These are phyloP conservation scores for Aspergillus floridensis DNA, from an alignment of 2,329 filamentous ascomycete species.

Conservation along the genomic window DNA sequence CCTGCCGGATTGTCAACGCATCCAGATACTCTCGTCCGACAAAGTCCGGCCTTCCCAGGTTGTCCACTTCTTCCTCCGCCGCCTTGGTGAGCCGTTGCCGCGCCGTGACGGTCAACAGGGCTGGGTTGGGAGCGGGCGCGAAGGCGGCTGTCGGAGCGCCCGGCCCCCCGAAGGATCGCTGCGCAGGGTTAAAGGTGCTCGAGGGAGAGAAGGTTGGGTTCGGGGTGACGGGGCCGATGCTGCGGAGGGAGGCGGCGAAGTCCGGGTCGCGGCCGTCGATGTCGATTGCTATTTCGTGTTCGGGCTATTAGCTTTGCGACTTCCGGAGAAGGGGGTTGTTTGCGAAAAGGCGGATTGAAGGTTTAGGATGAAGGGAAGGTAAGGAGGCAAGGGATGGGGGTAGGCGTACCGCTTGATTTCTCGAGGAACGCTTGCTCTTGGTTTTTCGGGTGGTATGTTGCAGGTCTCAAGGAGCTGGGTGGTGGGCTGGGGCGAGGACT, in stretches of 20 bases:
- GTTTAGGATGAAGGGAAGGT: neutral
- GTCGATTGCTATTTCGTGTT: constrained; percentile 49
- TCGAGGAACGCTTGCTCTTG: constrained; percentile 31
- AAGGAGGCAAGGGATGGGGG: neutral
- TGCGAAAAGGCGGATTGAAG: neutral
- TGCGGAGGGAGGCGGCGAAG: constrained; percentile 77
- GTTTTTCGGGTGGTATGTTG: constrained; percentile 32
- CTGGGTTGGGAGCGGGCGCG: constrained; percentile 49
- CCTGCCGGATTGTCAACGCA: constrained; percentile 50
- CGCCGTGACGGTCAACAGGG: constrained; percentile 53
- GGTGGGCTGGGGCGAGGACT: neutral
- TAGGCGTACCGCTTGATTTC: constrained; percentile 34
- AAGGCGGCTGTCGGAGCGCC: constrained; percentile 33
- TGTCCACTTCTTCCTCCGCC: constrained; percentile 55
- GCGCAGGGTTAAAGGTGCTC: constrained; percentile 47
- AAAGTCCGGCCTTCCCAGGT: constrained; percentile 43
- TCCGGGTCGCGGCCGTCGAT: constrained; percentile 61
- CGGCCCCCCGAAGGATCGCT: neutral
- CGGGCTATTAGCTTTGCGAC: neutral
- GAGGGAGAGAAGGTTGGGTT: constrained; percentile 56
- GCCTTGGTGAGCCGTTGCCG: constrained; percentile 51
- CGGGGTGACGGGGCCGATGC: constrained; percentile 58
- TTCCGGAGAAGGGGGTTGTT: neutral
- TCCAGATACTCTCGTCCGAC: constrained; percentile 48
- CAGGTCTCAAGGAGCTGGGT: constrained; percentile 20